Base-by-base conservation (phyloP, 2,329 filamentous ascomycete species). In the Penicillium crustosum region DNA sequence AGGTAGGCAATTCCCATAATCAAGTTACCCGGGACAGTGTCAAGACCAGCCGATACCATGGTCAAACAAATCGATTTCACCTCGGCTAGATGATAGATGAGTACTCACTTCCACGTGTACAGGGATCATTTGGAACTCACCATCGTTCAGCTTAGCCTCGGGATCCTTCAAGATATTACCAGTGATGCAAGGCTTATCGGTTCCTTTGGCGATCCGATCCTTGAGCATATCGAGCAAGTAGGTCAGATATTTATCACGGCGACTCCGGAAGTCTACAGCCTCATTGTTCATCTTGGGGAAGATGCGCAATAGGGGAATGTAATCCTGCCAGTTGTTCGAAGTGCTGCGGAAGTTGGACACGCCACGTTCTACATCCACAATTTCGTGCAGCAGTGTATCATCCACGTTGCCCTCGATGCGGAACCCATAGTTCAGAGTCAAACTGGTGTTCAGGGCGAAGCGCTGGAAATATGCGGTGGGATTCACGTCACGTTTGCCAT, bases 261-360 rank as follows among this genome's bases (percentile, higher is more conserved):
- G 81, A n/a, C 78, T 77, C 38, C 89, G 83, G 73, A 87, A 90
- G 59, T 86, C 83, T 8, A 82, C 76, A 0, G 89, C 88, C 49
- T 85, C 82, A 3, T 79, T 79, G 66, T 85, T 91, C 61, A 82
- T 82, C 33, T 80, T 84, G 2, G 86, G 82, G 63, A 85, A 82
- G 2, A 91, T 72, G 29, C 90, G 82, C 59, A 94, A 71, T 6
- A 93, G 67, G 0, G 90, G 89, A n/a, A 94, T 84, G 64, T 93
- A 93, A 68, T 94, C 90, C 68, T 91, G 88, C 85, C 89, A 90
- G 71, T 93, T 93, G 69, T 92, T 91, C 66, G 87, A 90, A 0
- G 89, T 93, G 27, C 85, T 89, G 48, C 90, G 79, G 69, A 93
- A 89, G 66, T 90, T 90, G 53, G 86, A 88, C 25, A 94, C 86